Evolutionary conservation across 106 monocot species (phyloP).

Genomic region (Posidonia australis): DNA sequence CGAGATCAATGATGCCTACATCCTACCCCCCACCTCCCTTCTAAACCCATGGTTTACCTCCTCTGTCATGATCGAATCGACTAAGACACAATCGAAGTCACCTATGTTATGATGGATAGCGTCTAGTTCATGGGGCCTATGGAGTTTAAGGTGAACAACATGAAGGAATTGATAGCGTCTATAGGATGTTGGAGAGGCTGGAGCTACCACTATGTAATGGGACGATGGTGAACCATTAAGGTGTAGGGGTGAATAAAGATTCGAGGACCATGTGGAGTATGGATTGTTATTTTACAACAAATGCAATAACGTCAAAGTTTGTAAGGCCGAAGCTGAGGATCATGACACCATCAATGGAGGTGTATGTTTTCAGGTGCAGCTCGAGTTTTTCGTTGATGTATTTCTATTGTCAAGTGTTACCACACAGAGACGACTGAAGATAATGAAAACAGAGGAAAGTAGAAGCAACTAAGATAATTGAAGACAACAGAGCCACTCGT

Average conservation of each 20-base stretch:
- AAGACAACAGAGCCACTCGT: too few relatives aligned
- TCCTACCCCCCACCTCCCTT: too few relatives aligned
- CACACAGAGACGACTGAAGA: too few relatives aligned
- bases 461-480: too few relatives aligned
- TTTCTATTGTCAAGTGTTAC: too few relatives aligned
- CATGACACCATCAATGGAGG: constrained; percentile 51
- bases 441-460: too few relatives aligned
- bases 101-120: constrained; percentile 3
- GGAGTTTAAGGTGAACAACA: constrained; percentile 4
- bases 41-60: neutral
- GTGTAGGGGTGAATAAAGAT: constrained; percentile 23
- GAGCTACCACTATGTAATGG: constrained; percentile 44
- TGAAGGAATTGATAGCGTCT: constrained; percentile 23
- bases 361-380: constrained; percentile 69
- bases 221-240: neutral
- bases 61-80: constrained; percentile 15
- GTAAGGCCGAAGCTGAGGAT: constrained; percentile 29
- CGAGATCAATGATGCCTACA: constrained; percentile 50
- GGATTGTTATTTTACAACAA: constrained; percentile 48
- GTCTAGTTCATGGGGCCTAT: constrained; percentile 1
- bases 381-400: constrained; percentile 51
- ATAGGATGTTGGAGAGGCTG: constrained; percentile 53
- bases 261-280: constrained; percentile 53
- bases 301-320: constrained; percentile 16
- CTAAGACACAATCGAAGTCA: constrained; percentile 4